These are phyloP conservation scores for Fremontodendron californicum DNA, from an alignment of 345 rosid genomes.

Conservation along the genomic window DNA sequence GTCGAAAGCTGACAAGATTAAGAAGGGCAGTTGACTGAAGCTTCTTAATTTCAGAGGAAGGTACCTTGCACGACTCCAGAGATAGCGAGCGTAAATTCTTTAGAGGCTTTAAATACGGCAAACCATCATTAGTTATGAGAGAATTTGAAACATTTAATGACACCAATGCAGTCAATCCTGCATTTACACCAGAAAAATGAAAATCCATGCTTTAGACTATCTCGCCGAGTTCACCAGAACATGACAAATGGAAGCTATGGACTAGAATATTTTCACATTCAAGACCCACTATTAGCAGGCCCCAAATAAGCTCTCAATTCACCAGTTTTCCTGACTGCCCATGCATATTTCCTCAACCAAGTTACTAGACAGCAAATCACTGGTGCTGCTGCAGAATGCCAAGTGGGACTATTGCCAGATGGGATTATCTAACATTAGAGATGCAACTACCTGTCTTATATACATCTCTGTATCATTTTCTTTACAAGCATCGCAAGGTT, in stretches of 20 bases:
- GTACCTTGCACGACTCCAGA: conserved; percentile 53
- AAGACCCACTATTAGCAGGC: background rate
- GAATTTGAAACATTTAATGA: conserved; percentile 50
- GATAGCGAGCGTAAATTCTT: conserved; percentile 40
- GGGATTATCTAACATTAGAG: background rate
- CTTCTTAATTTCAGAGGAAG: conserved; percentile 48
- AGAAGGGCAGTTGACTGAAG: conserved; percentile 47
- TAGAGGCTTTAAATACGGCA: conserved; percentile 43
- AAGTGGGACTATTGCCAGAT: background rate
- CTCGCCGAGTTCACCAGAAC: background rate
- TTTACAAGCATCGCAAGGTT: background rate
- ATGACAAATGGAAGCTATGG: background rate
- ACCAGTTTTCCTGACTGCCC: background rate
- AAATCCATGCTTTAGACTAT: background rate
- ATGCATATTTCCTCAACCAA: background rate
- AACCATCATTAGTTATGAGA: too few relatives aligned
- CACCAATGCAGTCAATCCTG: conserved; percentile 50
- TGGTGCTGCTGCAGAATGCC: background rate
- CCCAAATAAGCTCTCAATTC: background rate
- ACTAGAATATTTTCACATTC: background rate
- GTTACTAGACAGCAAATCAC: background rate
- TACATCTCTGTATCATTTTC: conserved; percentile 12
- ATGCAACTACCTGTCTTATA: background rate
- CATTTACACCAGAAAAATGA: conserved; percentile 7
- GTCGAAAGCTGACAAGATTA: conserved; percentile 39